Conservation (phyloP, 2,329 filamentous ascomycete species). For the Scedosporium minutisporum region DNA sequence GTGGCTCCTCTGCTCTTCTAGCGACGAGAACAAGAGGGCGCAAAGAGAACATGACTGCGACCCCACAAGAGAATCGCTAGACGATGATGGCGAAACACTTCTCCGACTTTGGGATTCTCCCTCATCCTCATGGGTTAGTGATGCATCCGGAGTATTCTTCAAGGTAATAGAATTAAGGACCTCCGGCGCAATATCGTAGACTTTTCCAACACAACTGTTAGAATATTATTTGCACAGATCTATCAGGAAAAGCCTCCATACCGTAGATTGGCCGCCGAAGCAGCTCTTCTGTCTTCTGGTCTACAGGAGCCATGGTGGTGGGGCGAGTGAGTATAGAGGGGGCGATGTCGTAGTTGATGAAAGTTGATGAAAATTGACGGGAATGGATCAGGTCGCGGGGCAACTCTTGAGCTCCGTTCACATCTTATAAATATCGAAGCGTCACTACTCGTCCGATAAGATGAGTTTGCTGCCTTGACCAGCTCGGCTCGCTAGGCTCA, state of each 20-base stretch:
- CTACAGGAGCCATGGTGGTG: not conserved
- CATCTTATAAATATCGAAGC: no score
- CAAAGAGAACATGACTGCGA: constrained; percentile 77
- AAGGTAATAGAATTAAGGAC: constrained; percentile 3
- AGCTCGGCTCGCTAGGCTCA: no score
- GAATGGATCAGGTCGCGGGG: no score
- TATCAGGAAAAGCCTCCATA: not conserved
- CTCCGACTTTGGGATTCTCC: not conserved
- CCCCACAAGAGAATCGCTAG: constrained; percentile 38
- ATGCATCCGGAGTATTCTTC: not conserved
- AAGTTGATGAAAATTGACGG: no score
- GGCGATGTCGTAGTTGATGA: not conserved
- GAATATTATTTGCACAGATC: not conserved
- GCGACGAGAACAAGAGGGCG: constrained; percentile 56
- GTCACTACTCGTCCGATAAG: no score
- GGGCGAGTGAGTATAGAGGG: not conserved
- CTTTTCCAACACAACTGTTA: not conserved
- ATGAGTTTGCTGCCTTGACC: no score
- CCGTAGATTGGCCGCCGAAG: constrained; percentile 5
- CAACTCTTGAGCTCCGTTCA: no score
- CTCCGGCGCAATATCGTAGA: constrained; percentile 4
- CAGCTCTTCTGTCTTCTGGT: constrained; percentile 2
- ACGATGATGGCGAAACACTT: not conserved
- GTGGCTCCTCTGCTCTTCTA: constrained; percentile 77
- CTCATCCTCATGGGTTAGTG: not conserved